Evolutionary conservation across 1,284 basidiomycete species (phyloP).

Genomic region (Papiliotrema terrestris): DNA sequence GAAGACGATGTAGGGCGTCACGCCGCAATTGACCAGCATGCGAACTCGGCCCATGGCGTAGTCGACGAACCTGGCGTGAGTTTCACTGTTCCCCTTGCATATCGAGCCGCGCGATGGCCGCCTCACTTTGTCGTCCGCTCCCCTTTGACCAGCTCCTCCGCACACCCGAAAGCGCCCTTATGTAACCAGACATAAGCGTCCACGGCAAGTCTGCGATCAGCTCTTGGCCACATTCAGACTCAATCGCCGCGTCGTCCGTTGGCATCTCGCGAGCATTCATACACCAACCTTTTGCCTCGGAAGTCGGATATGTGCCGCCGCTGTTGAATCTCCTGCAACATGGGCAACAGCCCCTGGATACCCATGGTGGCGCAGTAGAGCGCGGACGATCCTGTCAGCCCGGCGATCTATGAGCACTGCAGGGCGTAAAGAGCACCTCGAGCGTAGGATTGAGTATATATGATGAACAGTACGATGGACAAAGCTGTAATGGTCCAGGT

Average conservation of each 20-base stretch:
- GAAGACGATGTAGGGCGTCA: constrained; percentile 90
- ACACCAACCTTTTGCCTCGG: constrained; percentile 70
- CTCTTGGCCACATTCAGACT: constrained; percentile 8
- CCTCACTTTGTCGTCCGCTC: constrained; percentile 75
- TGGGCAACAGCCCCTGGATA: constrained; percentile 86
- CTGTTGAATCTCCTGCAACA: constrained; percentile 85
- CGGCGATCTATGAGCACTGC: too few species aligned
- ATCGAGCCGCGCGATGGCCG: too few species aligned
- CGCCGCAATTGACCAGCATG: constrained; percentile 76
- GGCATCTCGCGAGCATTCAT: too few species aligned
- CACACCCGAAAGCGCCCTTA: constrained; percentile 85
- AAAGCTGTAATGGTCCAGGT: too few species aligned
- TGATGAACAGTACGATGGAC: too few species aligned
- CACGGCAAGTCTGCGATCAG: constrained; percentile 10
- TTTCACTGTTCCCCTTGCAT: too few species aligned
- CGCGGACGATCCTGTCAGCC: too few species aligned
- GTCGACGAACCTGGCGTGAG: constrained; percentile 75
- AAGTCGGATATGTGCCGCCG: constrained; percentile 75
- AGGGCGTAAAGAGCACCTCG: too few species aligned
- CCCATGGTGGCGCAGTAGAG: constrained; percentile 60
- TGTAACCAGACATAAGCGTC: constrained; percentile 92
- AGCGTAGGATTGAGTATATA: too few species aligned
- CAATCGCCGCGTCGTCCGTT: constrained; percentile 1
- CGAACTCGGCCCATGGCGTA: constrained; percentile 92
- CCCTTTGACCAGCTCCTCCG: constrained; percentile 83